Evolutionary conservation across 2,329 filamentous ascomycete genomes (phyloP), one percentile per base, ranked within the genome.

Genomic region (Cladosporium sp.): DNA sequence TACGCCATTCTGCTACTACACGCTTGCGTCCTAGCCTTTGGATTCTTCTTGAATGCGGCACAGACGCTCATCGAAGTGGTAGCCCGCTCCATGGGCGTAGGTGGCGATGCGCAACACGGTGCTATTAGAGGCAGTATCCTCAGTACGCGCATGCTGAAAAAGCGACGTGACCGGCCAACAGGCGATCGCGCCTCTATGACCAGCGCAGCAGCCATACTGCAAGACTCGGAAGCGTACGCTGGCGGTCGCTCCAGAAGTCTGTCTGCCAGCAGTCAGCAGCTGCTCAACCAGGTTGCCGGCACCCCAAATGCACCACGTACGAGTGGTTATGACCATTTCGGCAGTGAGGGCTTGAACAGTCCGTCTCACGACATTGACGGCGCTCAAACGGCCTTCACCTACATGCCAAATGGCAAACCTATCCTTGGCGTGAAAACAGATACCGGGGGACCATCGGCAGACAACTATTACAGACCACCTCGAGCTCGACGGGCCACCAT

Each of bases 1-100:
- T 99, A 99, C 72, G 85, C 88, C 25, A 95, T 97, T 59, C 79
- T 99, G 50, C 74, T 95, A 28, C 83, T 97, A 37, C 94, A 99
- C 70, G 92, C 84, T 3, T 82, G 88, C 61, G 90, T 96, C 0
- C 77, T 99, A 20, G 81, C 96, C 3, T 90, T 97, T 67, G 93
- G 91, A 1, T 99, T 97, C 77, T 90, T 97, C 72, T 79, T 99
- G 40, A 96, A 96, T 70, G 89, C 94, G 1, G 72, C 96, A 6
- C 92, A 96, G 71, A 97, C 93, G 0, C 82, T 96, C 42, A 83
- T 97, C 40, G 94, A 99, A 73, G 91, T 99, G 8, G 79, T 87
- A 51, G 92, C 92, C 25, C 84, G 93, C 55, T 80, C 94, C 68
- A 83, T 89, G 25, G 93, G 93, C 38, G 60, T 68, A 4, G 94